A percentile compares a stretch with the other conserved stretches of the same genome.
Conservation (phyloP, 129 eudicot species). For the Pittosporum tobira region DNA sequence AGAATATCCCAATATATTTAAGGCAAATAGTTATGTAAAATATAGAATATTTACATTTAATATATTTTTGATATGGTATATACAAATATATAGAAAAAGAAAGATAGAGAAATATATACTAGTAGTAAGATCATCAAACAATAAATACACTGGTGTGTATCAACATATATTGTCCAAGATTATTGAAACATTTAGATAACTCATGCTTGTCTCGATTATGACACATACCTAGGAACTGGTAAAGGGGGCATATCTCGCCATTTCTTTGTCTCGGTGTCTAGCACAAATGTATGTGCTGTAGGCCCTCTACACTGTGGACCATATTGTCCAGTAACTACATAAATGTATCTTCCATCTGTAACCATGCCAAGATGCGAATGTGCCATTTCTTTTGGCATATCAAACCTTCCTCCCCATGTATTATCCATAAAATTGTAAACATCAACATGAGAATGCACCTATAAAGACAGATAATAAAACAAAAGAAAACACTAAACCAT, state of each 20-base stretch:
- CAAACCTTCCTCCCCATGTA: slow-evolving; percentile 79
- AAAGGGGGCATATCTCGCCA: slow-evolving; percentile 76
- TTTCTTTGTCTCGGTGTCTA: slow-evolving; percentile 74
- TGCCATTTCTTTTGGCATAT: slow-evolving; percentile 98
- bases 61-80: too few species aligned
- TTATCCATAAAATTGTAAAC: slow-evolving; percentile 71
- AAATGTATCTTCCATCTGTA: slow-evolving; percentile 86
- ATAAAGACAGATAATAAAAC: slow-evolving; percentile 2
- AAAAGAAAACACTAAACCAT: neutral
- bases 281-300: slow-evolving; percentile 66
- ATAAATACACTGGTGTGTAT: too few species aligned
- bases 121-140: too few species aligned
- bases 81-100: too few species aligned
- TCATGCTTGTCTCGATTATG: neutral
- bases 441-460: slow-evolving; percentile 99
- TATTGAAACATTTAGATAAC: too few species aligned
- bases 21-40: too few species aligned
- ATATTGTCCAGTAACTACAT: slow-evolving; percentile 77
- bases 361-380: slow-evolving; percentile 98
- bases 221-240: slow-evolving; percentile 75
- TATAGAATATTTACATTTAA: too few species aligned
- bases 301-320: slow-evolving; percentile 99
- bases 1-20: too few species aligned
- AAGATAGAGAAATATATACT: too few species aligned
- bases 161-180: too few species aligned